phyloP scores from a whole-genome alignment of 805 yeast species.

The Metschnikowia dekortorum region DNA sequence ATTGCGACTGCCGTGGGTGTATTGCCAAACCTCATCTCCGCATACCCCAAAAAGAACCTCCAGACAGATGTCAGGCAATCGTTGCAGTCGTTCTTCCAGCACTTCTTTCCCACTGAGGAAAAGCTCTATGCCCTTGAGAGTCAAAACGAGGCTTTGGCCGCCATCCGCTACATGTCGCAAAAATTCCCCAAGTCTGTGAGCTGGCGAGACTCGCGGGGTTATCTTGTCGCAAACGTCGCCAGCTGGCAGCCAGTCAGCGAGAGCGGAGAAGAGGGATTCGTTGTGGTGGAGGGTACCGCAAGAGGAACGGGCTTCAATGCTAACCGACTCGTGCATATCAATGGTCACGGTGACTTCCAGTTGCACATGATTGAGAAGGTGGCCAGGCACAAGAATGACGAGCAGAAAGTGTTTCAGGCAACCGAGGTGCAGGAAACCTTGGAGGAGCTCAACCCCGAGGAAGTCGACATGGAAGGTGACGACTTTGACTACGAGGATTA shows the following conservation, averaged over 20 bases:
- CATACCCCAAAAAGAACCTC: constrained; percentile 69
- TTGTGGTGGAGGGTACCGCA: constrained; percentile 75
- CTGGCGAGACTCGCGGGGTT: constrained; percentile 95
- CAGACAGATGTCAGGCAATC: constrained; percentile 58
- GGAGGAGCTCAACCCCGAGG: constrained; percentile 58
- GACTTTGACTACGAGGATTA: constrained; percentile 18
- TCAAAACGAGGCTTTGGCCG: constrained; percentile 64
- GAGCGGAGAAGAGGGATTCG: constrained; percentile 27
- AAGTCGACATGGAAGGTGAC: constrained; percentile 41
- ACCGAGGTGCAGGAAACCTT: constrained; percentile 50
- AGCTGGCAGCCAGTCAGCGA: constrained; percentile 27
- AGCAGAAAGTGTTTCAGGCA: constrained; percentile 22
- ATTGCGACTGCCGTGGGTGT: constrained; percentile 78
- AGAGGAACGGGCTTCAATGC: constrained; percentile 83
- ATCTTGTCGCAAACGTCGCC: constrained; percentile 69
- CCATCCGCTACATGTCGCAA: constrained; percentile 75
- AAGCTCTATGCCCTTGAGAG: constrained; percentile 68
- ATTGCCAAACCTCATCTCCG: constrained; percentile 63
- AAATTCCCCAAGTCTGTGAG: constrained; percentile 77
- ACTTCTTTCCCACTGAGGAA: constrained; percentile 62
- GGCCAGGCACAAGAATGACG: constrained; percentile 20
- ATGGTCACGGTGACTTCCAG: constrained; percentile 87
- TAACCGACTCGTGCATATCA: constrained; percentile 76
- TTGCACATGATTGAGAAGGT: constrained; percentile 60
- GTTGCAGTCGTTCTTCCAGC: constrained; percentile 36